Evolutionary conservation across 176 grass and related monocot species (phyloP).

Genomic region (maize (Zea mays)): Zm-B73-REFERENCE-NAM-5.0 NC_050096.1:259765001-259765500

Average conservation of each 20-base stretch:
- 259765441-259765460: constrained; percentile 4
- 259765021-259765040: background rate
- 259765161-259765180: background rate
- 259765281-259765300: background rate
- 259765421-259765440: background rate
- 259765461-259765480: constrained; percentile 5
- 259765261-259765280: background rate
- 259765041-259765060: background rate
- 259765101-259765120: background rate
- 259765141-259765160: background rate
- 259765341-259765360: background rate
- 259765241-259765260: background rate
- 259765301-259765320: background rate
- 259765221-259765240: background rate
- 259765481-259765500: background rate
- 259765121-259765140: background rate
- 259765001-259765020: background rate
- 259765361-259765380: background rate
- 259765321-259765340: background rate
- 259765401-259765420: no score
- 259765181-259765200: constrained; percentile 12
- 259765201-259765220: background rate
- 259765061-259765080: background rate
- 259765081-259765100: background rate
- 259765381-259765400: background rate